These are phyloP conservation scores for Aspergillus pseudoterreus DNA, from an alignment of 2,329 filamentous ascomycete species.

Conservation along the genomic window DNA sequence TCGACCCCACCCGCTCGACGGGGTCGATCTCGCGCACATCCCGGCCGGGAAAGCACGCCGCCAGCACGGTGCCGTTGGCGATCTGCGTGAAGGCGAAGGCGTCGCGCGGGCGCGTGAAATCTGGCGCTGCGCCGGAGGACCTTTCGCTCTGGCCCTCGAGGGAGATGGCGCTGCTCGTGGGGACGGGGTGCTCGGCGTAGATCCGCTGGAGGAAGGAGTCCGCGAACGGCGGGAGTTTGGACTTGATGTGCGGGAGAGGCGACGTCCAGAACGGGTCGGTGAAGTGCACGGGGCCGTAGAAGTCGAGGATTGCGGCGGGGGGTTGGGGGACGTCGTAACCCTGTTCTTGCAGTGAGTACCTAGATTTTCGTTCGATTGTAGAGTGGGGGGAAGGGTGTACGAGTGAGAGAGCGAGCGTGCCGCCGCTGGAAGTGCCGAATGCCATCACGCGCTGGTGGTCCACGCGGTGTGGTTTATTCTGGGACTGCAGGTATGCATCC, in stretches of 20 bases:
- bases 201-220: conserved; percentile 32
- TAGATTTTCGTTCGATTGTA: neutral
- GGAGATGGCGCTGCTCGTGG: conserved; percentile 38
- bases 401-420: conserved; percentile 43
- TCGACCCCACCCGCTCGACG: conserved; percentile 24
- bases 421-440: conserved; percentile 50
- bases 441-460: conserved; percentile 37
- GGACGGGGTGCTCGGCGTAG: conserved; percentile 35
- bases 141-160: conserved; percentile 36
- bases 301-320: conserved; percentile 38
- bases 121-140: conserved; percentile 23
- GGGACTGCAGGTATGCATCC: conserved; percentile 26
- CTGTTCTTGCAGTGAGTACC: conserved; percentile 14
- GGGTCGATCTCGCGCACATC: conserved; percentile 31
- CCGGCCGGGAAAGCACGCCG: conserved; percentile 26
- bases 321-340: conserved; percentile 36
- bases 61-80: conserved; percentile 36
- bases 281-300: conserved; percentile 44
- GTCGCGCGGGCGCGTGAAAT: conserved; percentile 36
- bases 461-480: conserved; percentile 10
- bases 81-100: conserved; percentile 44
- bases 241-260: conserved; percentile 27
- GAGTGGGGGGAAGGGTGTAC: conserved; percentile 16
- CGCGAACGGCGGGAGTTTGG: conserved; percentile 24
- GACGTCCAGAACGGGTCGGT: conserved; percentile 35